Evolutionary conservation across 2,329 filamentous ascomycete genomes (phyloP), one percentile per base, ranked within the genome.

Genomic region (Ophiostoma sp.): DNA sequence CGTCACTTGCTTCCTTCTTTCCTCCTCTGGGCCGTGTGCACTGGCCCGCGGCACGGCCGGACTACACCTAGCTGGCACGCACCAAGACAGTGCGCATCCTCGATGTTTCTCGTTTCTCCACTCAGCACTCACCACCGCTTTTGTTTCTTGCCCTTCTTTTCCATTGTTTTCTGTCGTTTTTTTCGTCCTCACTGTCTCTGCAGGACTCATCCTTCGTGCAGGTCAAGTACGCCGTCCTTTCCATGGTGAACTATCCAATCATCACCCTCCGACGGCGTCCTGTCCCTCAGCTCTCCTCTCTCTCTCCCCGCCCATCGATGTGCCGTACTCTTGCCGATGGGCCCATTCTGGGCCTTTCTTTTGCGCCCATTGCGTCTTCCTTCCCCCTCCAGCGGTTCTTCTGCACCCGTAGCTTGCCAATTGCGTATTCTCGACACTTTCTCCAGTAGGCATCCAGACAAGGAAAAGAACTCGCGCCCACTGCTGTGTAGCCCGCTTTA

Each of bases 21-120:
- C 61, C 61, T 64, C 36, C 64, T 50, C 25, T 55, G 33, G 50
- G 68, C 68, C 68, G 68, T 70, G 68, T 70, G 50, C 68, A 57
- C 50, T 42, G 68, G 48, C 33, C n/a, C 25, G 68, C 68, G 48
- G 50, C 68, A 70, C 68, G 68, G 68, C 6, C 50, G 50, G 19
- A 31, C 68, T 31, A 22, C 15, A 70, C 22, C 28, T n/a, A 28
- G 6, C 31, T 25, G 3, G 50, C 68, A 57, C n/a, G n/a, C 68
- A 45, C 48, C 48, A 39, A 70, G 50, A 70, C 68, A 70, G 68
- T 70, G 68, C 68, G 50, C 50, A 42, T 39, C 68, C 50, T 33
- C 50, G 50, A 22, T n/a, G 22, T 55, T 55, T 17, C 11, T 3
- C 8, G 1, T 25, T 52, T 25, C 50, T 68, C 42, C 61, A 64